Evolutionary conservation across 2,329 filamentous ascomycete species (phyloP).

Genomic region (Microthyrium microscopicum): DNA sequence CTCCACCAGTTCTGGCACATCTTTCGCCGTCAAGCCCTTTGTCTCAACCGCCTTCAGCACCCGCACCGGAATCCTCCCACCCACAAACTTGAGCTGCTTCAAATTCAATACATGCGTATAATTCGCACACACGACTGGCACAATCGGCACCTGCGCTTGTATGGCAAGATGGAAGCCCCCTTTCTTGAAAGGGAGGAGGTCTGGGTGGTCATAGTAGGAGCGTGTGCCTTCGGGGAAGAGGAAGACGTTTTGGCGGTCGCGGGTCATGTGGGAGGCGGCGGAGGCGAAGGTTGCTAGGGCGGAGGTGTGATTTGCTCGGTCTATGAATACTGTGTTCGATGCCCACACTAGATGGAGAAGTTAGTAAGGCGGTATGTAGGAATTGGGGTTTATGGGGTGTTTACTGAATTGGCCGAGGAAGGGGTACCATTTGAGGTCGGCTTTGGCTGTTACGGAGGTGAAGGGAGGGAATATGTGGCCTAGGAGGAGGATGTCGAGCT

Average conservation of each 20-base stretch:
- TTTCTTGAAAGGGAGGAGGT: slow-evolving; percentile 92
- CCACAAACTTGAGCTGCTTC: slow-evolving; percentile 43
- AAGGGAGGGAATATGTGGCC: slow-evolving; percentile 79
- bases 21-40: slow-evolving; percentile 50
- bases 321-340: slow-evolving; percentile 85
- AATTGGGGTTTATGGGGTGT: not conserved
- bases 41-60: slow-evolving; percentile 73
- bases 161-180: slow-evolving; percentile 93
- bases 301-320: slow-evolving; percentile 68
- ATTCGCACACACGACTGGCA: slow-evolving; percentile 51
- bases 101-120: slow-evolving; percentile 27
- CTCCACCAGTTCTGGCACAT: slow-evolving; percentile 58
- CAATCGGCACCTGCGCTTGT: slow-evolving; percentile 82
- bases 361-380: slow-evolving; percentile 4
- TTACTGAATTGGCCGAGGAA: slow-evolving; percentile 84
- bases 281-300: slow-evolving; percentile 73
- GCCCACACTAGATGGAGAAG: slow-evolving; percentile 35
- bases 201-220: slow-evolving; percentile 69
- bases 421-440: slow-evolving; percentile 59
- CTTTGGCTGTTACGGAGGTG: slow-evolving; percentile 87
- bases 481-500: slow-evolving; percentile 86
- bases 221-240: slow-evolving; percentile 89
- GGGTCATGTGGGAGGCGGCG: slow-evolving; percentile 64
- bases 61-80: slow-evolving; percentile 17
- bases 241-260: slow-evolving; percentile 51